Evolutionary conservation across 1,284 basidiomycete species (phyloP), one percentile per base, ranked within the genome.

Genomic region (Apiotrichum akiyoshidainum): DNA sequence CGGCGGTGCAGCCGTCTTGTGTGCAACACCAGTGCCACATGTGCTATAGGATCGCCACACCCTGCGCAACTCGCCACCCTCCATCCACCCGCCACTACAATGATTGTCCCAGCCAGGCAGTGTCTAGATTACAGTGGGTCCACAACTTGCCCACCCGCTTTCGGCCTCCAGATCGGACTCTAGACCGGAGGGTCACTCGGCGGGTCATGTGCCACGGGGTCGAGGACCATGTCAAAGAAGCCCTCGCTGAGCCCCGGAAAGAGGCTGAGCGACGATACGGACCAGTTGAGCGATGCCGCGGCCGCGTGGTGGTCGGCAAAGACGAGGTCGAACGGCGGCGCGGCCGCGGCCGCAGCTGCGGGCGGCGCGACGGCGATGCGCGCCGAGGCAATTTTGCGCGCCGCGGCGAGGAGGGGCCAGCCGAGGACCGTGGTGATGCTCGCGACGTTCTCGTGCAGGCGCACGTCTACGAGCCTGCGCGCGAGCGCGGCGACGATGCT

Each of bases 371-470:
- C 19, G 8, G 8, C 19, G 8, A 49, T 34, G 11, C 47, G 33
- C 6, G 34, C 34, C 1, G 51, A 40, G 5, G 53, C 57, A 1
- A 63, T 44, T 26, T 57, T 57, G 6, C 64, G 54, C 31, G 57
- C 55, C 1, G 64, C 59, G 21, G 52, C 46, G 33, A 65, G 40
- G 13, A 65, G 42, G 16, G 57, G 53, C 19, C 59, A 55, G 19
- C 64, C 64, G 1, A 65, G 53, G 0, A 63, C 59, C 3, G 44
- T 47, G 12, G 59, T 58, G 37, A 65, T 63, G 13, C 58, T 46
- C 11, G 57, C 46, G 12, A 61, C 26, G 45, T 65, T 63, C 13
- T 46, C 55, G 46, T 65, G 64, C 19, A 58, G 52, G 33, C 63
- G 58, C 14, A 65, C 44, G 9, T 58, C 39, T 17, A 62, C 58